These are phyloP conservation scores for Fennellomyces sp. DNA, from an alignment of 371 early-diverging fungal genomes.

Conservation along the genomic window DNA sequence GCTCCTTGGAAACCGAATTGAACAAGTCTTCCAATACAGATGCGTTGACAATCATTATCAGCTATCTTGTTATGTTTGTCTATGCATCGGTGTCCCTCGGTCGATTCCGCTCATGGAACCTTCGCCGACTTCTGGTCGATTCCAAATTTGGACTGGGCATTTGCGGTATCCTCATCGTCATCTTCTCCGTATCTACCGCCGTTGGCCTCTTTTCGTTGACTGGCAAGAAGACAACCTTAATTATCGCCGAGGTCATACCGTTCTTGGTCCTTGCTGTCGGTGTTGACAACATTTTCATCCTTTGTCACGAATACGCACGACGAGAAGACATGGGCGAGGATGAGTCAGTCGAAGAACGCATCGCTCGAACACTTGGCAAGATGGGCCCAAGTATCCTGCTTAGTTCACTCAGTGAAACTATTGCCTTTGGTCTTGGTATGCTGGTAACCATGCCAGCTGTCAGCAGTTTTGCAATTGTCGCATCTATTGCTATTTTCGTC, in stretches of 20 bases:
- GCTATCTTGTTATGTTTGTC: constrained; percentile 75
- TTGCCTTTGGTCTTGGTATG: constrained; percentile 74
- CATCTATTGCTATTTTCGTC: constrained; percentile 73
- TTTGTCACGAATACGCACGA: constrained; percentile 70
- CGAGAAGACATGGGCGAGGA: constrained; percentile 32
- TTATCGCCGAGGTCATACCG: constrained; percentile 83
- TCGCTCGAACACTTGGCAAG: constrained; percentile 60
- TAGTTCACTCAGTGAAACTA: constrained; percentile 68
- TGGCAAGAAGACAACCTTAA: constrained; percentile 71
- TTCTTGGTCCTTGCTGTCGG: constrained; percentile 82
- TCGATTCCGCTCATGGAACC: constrained; percentile 41
- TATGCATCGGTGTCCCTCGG: constrained; percentile 77
- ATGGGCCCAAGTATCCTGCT: constrained; percentile 78
- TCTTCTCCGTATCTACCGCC: constrained; percentile 70
- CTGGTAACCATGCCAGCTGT: constrained; percentile 82
- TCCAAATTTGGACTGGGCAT: constrained; percentile 73
- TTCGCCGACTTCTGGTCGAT: constrained; percentile 61
- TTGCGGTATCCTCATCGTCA: constrained; percentile 72
- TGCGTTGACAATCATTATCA: constrained; percentile 61
- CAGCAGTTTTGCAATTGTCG: constrained; percentile 74
- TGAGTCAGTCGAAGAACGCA: constrained; percentile 53
- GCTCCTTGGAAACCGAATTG: constrained; percentile 69
- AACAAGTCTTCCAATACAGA: constrained; percentile 74
- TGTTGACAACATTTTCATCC: constrained; percentile 81
- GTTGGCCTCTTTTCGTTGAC: constrained; percentile 72